Evolutionary conservation across 192 early-diverging fungal genomes (phyloP).

Genomic region (Gigaspora rosea): DNA sequence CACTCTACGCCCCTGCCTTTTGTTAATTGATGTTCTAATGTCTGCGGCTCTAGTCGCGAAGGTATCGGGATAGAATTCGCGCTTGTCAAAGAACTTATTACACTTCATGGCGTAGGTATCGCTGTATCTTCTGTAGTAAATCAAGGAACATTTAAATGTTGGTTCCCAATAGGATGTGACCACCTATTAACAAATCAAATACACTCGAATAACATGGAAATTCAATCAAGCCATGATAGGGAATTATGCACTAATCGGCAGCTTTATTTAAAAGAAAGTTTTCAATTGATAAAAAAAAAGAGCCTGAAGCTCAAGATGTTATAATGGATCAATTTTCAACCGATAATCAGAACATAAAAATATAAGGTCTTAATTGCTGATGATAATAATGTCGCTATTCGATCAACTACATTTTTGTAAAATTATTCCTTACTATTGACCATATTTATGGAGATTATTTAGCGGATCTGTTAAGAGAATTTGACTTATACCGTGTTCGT

Average conservation of each 20-base stretch:
- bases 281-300: conserved; percentile 34
- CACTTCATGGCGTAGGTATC: conserved; percentile 53
- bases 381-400: conserved; percentile 38
- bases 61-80: conserved; percentile 64
- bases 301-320: no score
- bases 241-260: conserved; percentile 32
- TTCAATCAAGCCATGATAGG: not conserved
- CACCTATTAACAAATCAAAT: conserved; percentile 48
- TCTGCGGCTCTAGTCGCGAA: conserved; percentile 59
- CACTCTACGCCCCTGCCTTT: no score
- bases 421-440: not conserved
- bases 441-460: conserved; percentile 27
- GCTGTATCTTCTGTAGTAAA: conserved; percentile 43
- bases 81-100: conserved; percentile 43
- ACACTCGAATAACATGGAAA: conserved; percentile 16
- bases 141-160: conserved; percentile 49
- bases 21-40: no score
- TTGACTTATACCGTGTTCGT: conserved; percentile 37
- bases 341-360: no score
- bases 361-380: conserved; percentile 42
- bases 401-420: not conserved
- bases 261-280: conserved; percentile 37
- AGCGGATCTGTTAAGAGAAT: conserved; percentile 36
- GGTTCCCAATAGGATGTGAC: conserved; percentile 49
- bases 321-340: no score